Percentiles rank a stretch among this genome's conserved stretches.
Evolutionary conservation across 805 yeast genomes (phyloP).

Genomic region (Candida dendrica): DNA sequence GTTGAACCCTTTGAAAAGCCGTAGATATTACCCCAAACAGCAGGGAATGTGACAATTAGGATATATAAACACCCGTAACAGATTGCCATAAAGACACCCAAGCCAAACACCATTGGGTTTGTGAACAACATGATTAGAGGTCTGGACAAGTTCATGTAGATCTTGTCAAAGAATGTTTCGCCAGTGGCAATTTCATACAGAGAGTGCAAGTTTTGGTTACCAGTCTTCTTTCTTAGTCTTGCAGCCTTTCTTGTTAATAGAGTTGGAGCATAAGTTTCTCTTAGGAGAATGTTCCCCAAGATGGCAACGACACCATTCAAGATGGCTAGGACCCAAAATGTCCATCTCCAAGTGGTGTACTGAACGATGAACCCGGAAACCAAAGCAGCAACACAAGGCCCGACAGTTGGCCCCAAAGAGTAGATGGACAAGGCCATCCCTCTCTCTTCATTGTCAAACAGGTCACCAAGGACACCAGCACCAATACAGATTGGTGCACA

Average conservation of each 20-base stretch:
- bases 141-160: constrained; percentile 38
- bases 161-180: constrained; percentile 30
- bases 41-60: constrained; percentile 53
- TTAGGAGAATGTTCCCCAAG: constrained; percentile 34
- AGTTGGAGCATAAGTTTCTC: constrained; percentile 55
- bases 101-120: constrained; percentile 58
- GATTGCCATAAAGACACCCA: constrained; percentile 60
- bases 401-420: constrained; percentile 42
- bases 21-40: constrained; percentile 38
- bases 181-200: constrained; percentile 53
- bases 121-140: constrained; percentile 46
- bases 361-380: constrained; percentile 50
- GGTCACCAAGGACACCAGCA: constrained; percentile 61
- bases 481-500: constrained; percentile 64
- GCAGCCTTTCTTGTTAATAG: constrained; percentile 40
- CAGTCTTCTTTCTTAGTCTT: constrained; percentile 42
- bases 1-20: constrained; percentile 40
- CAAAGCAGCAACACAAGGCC: constrained; percentile 56
- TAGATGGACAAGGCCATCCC: constrained; percentile 51
- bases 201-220: constrained; percentile 49
- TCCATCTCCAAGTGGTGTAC: constrained; percentile 54
- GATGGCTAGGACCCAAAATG: constrained; percentile 50
- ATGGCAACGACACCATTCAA: constrained; percentile 42
- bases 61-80: constrained; percentile 61
- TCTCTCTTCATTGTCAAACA: constrained; percentile 44